Conservation (phyloP, 202 grass and related monocot species). For the Schoenoplectus tabernaemontani region DNA sequence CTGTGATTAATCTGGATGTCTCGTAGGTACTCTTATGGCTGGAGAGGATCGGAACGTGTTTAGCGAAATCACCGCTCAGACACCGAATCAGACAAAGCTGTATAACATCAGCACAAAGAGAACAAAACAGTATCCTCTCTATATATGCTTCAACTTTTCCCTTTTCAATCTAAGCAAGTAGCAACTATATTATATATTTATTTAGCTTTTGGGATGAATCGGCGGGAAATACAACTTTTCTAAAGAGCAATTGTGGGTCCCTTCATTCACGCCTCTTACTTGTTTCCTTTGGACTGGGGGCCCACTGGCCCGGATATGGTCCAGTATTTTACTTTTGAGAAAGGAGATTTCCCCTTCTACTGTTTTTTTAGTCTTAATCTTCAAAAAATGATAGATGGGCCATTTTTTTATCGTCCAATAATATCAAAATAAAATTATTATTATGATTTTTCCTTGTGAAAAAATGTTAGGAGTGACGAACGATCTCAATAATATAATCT, state of each 20-base stretch:
- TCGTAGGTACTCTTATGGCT: accelerated
- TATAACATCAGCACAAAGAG: background rate
- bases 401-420: too few relatives aligned
- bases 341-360: background rate
- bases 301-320: background rate
- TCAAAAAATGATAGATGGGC: background rate
- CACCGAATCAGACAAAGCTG: slow-evolving; percentile 20
- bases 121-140: background rate
- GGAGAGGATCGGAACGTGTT: background rate
- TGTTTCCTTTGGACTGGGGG: background rate
- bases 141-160: background rate
- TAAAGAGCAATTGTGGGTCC: slow-evolving; percentile 5
- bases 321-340: background rate
- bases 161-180: slow-evolving; percentile 4
- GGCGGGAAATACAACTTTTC: slow-evolving; percentile 20
- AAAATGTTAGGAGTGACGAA: too few relatives aligned
- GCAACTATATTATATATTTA: background rate
- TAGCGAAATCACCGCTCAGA: background rate
- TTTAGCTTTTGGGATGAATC: slow-evolving; percentile 2
- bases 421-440: too few relatives aligned
- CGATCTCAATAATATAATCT: too few relatives aligned
- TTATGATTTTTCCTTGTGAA: too few relatives aligned
- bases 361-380: background rate
- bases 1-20: background rate
- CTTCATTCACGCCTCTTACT: slow-evolving; percentile 7